Evolutionary conservation across 352 stramenopile genomes (phyloP).

Genomic region (Aphanomyces cochlioides): DNA sequence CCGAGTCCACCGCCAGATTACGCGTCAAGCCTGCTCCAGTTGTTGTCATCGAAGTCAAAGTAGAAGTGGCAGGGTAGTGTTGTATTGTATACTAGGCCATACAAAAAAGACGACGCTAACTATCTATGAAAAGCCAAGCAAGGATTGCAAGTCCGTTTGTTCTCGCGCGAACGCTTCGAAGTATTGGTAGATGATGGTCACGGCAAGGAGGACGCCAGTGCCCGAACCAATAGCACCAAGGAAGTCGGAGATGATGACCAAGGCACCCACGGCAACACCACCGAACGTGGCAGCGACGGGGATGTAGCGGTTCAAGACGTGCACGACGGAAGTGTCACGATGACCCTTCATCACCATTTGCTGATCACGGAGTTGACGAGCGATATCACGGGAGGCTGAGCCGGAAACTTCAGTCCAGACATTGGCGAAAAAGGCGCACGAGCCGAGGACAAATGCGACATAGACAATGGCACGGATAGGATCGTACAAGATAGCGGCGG

Average conservation of each 20-base stretch:
- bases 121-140: conserved; percentile 19
- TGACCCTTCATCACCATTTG: conserved; percentile 99
- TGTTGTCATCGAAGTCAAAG: not conserved
- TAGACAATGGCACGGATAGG: conserved; percentile 99
- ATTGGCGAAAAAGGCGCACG: conserved; percentile 98
- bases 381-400: conserved; percentile 95
- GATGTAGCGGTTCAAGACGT: conserved; percentile 99
- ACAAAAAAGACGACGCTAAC: not conserved
- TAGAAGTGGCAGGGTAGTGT: not conserved
- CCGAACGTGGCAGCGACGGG: conserved; percentile 97
- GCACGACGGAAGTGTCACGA: conserved; percentile 95
- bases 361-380: conserved; percentile 98
- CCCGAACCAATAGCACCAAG: conserved; percentile 98
- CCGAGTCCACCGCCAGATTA: not conserved
- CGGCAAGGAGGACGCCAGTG: conserved; percentile 97
- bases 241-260: conserved; percentile 98
- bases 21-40: not conserved
- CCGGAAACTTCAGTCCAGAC: conserved; percentile 99
- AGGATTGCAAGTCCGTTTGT: conserved; percentile 62
- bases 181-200: conserved; percentile 99
- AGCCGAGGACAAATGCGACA: conserved; percentile 97
- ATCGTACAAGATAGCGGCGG: conserved; percentile 97
- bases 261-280: conserved; percentile 98
- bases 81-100: not conserved
- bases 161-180: conserved; percentile 97